phyloP scores from a whole-genome alignment of 208 protist species.

The Acanthamoeba rhysodes region DNA sequence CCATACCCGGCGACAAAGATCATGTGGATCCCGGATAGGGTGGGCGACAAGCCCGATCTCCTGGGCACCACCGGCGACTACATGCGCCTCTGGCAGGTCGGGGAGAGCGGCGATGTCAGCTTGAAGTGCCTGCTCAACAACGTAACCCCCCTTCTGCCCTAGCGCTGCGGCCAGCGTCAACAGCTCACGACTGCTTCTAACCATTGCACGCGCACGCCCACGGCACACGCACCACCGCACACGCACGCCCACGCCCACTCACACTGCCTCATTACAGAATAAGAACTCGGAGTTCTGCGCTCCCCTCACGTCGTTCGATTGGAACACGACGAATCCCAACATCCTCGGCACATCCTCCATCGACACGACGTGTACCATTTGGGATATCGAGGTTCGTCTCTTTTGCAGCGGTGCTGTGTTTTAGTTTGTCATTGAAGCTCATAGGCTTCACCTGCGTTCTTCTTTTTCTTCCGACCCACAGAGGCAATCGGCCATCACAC shows the following conservation, averaged over 20 bases:
- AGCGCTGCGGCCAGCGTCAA: not conserved
- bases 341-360: conserved; percentile 98
- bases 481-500: conserved; percentile 92
- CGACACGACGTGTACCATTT: conserved; percentile 99
- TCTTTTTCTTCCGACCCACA: not conserved
- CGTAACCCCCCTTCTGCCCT: conserved; percentile 76
- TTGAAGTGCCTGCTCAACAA: conserved; percentile 91
- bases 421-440: not conserved
- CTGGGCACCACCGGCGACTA: conserved; percentile 99
- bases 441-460: too few relatives aligned
- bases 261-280: conserved; percentile 85
- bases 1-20: conserved; percentile 94
- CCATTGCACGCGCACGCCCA: not conserved
- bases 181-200: not conserved
- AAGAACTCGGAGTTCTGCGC: conserved; percentile 98
- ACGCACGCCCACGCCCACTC: too few relatives aligned
- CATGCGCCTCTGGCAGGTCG: conserved; percentile 98
- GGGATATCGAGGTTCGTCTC: conserved; percentile 94
- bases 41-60: conserved; percentile 91
- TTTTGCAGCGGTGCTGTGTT: not conserved
- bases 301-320: conserved; percentile 99
- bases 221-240: not conserved
- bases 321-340: conserved; percentile 97
- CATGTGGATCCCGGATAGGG: conserved; percentile 95
- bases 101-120: conserved; percentile 83